Percentiles rank a stretch among this genome's conserved stretches.
These are phyloP conservation scores for Gentiana macrophylla DNA, from an alignment of 257 asterid species.

Conservation along the genomic window DNA sequence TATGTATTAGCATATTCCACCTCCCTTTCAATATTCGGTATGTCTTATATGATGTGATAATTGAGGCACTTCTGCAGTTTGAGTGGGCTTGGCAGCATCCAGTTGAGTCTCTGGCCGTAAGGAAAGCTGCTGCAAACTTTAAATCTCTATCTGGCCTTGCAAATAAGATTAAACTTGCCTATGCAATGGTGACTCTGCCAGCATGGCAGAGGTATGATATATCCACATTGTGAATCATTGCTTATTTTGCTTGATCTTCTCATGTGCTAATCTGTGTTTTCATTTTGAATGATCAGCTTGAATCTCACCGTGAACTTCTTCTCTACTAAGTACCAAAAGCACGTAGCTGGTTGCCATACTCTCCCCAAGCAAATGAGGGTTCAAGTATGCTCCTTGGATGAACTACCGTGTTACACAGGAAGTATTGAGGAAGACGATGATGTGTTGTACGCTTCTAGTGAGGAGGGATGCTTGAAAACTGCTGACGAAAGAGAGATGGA, in stretches of 20 bases:
- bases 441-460: conserved; percentile 18
- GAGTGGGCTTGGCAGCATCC: conserved; percentile 99
- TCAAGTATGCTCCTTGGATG: conserved; percentile 59
- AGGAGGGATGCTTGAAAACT: conserved; percentile 11
- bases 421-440: conserved; percentile 11
- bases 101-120: conserved; percentile 65
- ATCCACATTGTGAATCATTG: neutral
- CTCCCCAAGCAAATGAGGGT: conserved; percentile 43
- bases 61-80: conserved; percentile 37
- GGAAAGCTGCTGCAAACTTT: conserved; percentile 56
- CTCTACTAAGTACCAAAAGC: conserved; percentile 69
- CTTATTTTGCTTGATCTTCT: neutral
- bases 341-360: conserved; percentile 45
- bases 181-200: conserved; percentile 79
- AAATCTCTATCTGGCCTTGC: conserved; percentile 74
- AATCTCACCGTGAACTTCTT: conserved; percentile 69
- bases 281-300: conserved; percentile 37
- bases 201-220: conserved; percentile 64
- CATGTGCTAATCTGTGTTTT: neutral
- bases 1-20: no score
- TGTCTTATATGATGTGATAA: neutral
- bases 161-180: conserved; percentile 78
- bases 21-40: neutral
- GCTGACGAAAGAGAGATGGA: conserved; percentile 7
- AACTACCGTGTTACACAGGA: conserved; percentile 60